Base-by-base conservation (phyloP, 1,284 basidiomycete species). In the Melampsora americana region DNA sequence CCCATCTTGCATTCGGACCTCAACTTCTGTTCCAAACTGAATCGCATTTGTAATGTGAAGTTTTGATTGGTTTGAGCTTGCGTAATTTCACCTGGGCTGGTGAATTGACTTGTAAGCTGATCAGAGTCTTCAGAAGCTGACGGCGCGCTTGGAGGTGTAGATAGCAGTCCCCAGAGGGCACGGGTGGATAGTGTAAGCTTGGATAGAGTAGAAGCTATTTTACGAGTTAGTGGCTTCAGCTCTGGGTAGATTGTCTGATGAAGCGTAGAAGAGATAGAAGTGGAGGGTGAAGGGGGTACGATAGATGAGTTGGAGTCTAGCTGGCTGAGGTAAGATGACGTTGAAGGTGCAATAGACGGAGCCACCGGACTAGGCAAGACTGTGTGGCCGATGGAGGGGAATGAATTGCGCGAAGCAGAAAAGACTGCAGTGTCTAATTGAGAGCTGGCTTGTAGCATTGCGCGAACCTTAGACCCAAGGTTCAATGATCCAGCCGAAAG, bases 361-460 rank as follows among this genome's bases (percentile, higher is more conserved):
- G 16, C 72, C 79, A 20, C 80, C 80, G 0, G 80, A 79, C 1
- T 80, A 75, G 69, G 82, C 80, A 28, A 82, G 77, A 53, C 83
- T 85, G 83, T 20, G 78, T 30, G 82, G 79, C 86, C 92, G 88
- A 26, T 89, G 85, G 46, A 88, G 83, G 42, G 28, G 32, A 30
- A 32, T 0, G 59, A 60, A 5, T 76, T 66, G 16, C 60, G 28
- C 14, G 68, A 48, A 35, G 64, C 66, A 2, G 73, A 64, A 1
- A 69, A 46, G 16, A 76, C 66, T 18, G 73, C 56, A 26, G 53
- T 76, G 62, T 76, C 73, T 4, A 69, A 46, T 69, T 76, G 73
- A 30, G 66, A 68, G 39, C 66, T 69, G 1, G 66, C 42, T 56
- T 76, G 73, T 5, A 76, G 60, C 67, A 76, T 48, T 50, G 61